Percentiles rank a stretch among this genome's conserved stretches.
Conservation (phyloP, 2,329 filamentous ascomycete species). For the Elsinoe necatrix region DNA sequence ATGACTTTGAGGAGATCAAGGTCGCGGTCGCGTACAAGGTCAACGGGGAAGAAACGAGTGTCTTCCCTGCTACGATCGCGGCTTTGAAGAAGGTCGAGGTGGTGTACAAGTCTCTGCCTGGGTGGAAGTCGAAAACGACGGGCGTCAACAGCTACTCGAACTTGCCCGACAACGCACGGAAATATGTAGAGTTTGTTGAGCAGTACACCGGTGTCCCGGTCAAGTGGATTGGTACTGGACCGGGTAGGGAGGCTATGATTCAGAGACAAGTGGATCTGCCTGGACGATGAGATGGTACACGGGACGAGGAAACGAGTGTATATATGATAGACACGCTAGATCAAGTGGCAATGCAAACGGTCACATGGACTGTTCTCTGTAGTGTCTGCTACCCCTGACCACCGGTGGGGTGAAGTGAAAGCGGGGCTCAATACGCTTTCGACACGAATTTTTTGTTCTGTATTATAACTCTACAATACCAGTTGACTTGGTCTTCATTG, state of each 20-base stretch:
- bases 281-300: background rate
- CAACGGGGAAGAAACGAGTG: conserved; percentile 48
- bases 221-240: conserved; percentile 59
- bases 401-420: background rate
- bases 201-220: conserved; percentile 55
- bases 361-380: background rate
- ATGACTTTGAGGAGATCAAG: conserved; percentile 66
- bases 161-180: conserved; percentile 54
- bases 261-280: conserved; percentile 32
- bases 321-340: conserved; percentile 7
- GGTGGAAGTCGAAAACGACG: conserved; percentile 60
- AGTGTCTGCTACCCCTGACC: background rate
- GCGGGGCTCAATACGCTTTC: background rate
- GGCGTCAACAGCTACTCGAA: conserved; percentile 52
- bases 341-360: background rate
- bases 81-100: conserved; percentile 53
- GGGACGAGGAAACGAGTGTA: background rate
- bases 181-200: conserved; percentile 62
- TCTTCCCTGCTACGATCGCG: conserved; percentile 57
- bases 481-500: too few relatives aligned
- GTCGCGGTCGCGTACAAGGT: conserved; percentile 61
- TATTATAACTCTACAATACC: too few relatives aligned
- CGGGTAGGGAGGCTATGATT: conserved; percentile 57
- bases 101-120: conserved; percentile 58
- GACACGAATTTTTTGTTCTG: background rate